These are phyloP conservation scores for Diplodia scrobiculata DNA, from an alignment of 2,329 filamentous ascomycete species.

Conservation along the genomic window DNA sequence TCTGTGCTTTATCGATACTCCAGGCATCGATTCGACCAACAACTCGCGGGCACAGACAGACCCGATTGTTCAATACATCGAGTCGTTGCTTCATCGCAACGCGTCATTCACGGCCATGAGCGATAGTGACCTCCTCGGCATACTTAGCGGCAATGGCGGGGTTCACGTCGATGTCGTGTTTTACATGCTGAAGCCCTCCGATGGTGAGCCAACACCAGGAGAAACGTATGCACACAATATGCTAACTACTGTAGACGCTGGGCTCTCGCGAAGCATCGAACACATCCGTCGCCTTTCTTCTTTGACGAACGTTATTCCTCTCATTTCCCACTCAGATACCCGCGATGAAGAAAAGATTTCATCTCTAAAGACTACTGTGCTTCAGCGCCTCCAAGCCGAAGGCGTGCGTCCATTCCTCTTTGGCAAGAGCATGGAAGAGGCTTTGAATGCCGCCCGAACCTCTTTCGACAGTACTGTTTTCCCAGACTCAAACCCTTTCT, in stretches of 20 bases:
- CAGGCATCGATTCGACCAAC: constrained; percentile 57
- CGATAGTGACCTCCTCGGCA: constrained; percentile 72
- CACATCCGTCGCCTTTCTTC: constrained; percentile 69
- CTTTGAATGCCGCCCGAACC: constrained; percentile 39
- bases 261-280: constrained; percentile 63
- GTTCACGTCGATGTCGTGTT: constrained; percentile 82
- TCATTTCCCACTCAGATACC: constrained; percentile 76
- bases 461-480: constrained; percentile 32
- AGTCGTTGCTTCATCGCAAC: constrained; percentile 66
- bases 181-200: constrained; percentile 68
- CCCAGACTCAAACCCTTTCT: constrained; percentile 33
- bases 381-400: constrained; percentile 56
- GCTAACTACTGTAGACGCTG: constrained; percentile 36
- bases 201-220: constrained; percentile 61
- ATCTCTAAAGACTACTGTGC: constrained; percentile 62
- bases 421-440: constrained; percentile 47
- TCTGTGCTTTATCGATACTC: constrained; percentile 88
- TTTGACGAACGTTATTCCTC: constrained; percentile 80
- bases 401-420: constrained; percentile 70
- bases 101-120: constrained; percentile 63
- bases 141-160: constrained; percentile 80
- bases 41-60: constrained; percentile 43
- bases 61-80: constrained; percentile 66
- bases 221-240: constrained; percentile 28
- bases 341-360: constrained; percentile 61